These are phyloP conservation scores for Aspergillus ochraceoroseus DNA, from an alignment of 2,329 filamentous ascomycete genomes.

Conservation along the genomic window DNA sequence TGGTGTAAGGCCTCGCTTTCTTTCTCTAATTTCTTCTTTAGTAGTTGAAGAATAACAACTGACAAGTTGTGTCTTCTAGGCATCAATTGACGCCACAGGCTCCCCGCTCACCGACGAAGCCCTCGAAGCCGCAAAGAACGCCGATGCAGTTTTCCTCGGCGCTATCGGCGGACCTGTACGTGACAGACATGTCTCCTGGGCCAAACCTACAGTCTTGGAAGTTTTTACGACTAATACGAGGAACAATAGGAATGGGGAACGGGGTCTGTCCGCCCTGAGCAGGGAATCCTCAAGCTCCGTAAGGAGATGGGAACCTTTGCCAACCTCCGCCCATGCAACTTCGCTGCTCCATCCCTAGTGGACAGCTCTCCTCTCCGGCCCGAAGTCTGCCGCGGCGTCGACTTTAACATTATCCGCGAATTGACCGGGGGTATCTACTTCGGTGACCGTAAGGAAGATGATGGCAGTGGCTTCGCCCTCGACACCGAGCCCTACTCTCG, in stretches of 20 bases:
- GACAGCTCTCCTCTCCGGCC: slow-evolving; percentile 82
- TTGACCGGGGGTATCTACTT: slow-evolving; percentile 94
- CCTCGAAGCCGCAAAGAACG: slow-evolving; percentile 73
- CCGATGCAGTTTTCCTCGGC: slow-evolving; percentile 85
- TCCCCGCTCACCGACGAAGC: slow-evolving; percentile 76
- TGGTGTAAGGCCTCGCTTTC: slow-evolving; percentile 59
- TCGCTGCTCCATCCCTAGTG: slow-evolving; percentile 80
- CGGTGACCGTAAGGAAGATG: slow-evolving; percentile 73
- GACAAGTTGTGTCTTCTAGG: slow-evolving; percentile 55
- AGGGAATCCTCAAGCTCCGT: slow-evolving; percentile 83
- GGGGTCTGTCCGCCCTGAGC: slow-evolving; percentile 79
- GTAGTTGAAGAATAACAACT: too few species aligned
- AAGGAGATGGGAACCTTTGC: slow-evolving; percentile 93
- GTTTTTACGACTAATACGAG: slow-evolving; percentile 5
- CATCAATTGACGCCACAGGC: slow-evolving; percentile 79
- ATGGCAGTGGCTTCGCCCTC: slow-evolving; percentile 68
- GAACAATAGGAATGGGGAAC: slow-evolving; percentile 74
- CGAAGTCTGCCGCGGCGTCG: slow-evolving; percentile 75
- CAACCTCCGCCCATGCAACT: slow-evolving; percentile 93
- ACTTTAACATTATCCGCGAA: slow-evolving; percentile 91
- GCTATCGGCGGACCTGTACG: slow-evolving; percentile 84
- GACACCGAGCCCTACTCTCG: slow-evolving; percentile 86
- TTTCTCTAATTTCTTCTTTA: background rate
- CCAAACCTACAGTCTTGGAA: background rate
- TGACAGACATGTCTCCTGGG: slow-evolving; percentile 6